Conservation (phyloP, 2,329 filamentous ascomycete species). For the Chrysoporthe cubensis region DNA sequence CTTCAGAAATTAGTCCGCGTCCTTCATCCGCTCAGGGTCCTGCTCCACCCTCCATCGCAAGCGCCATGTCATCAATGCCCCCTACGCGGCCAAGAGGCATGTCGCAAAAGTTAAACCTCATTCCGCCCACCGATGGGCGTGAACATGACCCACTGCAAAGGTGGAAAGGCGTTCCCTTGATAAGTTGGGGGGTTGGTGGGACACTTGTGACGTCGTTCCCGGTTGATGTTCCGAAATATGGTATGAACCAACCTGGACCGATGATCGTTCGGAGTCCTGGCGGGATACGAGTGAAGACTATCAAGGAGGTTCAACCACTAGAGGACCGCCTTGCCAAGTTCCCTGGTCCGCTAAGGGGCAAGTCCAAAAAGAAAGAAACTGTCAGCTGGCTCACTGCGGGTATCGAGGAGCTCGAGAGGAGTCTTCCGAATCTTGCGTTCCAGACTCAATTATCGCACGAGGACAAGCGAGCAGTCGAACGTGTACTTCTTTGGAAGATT, state of each 20-base stretch:
- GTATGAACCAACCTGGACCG: conserved; percentile 71
- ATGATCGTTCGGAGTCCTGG: conserved; percentile 83
- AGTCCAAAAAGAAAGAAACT: conserved; percentile 95
- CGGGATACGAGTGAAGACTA: conserved; percentile 75
- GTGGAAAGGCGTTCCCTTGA: conserved; percentile 88
- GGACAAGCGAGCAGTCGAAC: conserved; percentile 77
- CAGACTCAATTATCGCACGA: conserved; percentile 58
- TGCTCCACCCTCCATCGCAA: conserved; percentile 19
- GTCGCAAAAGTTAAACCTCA: conserved; percentile 60
- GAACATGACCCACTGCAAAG: conserved; percentile 79
- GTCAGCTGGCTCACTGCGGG: conserved; percentile 77
- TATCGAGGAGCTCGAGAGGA: conserved; percentile 74
- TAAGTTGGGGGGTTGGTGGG: conserved; percentile 88
- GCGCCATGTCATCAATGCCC: conserved; percentile 37
- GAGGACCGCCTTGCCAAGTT: conserved; percentile 78
- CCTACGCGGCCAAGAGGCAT: conserved; percentile 51
- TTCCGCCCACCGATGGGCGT: conserved; percentile 66
- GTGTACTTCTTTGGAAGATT: conserved; percentile 85
- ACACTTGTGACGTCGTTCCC: conserved; percentile 84
- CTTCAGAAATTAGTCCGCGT: conserved; percentile 52
- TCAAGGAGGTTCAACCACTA: conserved; percentile 74
- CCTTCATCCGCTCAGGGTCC: conserved; percentile 58
- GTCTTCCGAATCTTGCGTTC: conserved; percentile 52
- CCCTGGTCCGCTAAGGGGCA: conserved; percentile 85
- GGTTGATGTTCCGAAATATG: conserved; percentile 84